Base-by-base conservation (phyloP, 805 yeast genomes). In the Yarrowia sp. region DNA sequence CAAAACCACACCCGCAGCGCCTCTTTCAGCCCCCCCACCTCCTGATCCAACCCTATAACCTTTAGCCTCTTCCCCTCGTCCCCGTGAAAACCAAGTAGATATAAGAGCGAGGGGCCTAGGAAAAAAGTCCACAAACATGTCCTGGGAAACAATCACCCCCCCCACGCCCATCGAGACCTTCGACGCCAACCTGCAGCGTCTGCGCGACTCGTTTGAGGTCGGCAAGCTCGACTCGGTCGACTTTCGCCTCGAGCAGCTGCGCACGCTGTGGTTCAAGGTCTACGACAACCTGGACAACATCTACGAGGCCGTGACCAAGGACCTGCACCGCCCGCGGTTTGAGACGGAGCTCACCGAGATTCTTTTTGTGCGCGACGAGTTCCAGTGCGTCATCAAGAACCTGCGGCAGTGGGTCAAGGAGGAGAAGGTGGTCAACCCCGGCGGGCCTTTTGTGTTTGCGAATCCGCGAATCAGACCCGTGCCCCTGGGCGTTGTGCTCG, bases 311-410 rank as follows among this genome's bases (percentile, higher is more conserved):
- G 73, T 91, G 65, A 65, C 73, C 18, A 70, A 77, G 65, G 98
- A 92, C 69, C 84, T 91, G 72, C 79, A 85, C 71, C 81, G 93
- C 62, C 71, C 88, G 0, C 73, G 75, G 3, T 73, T 77, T 27
- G 97, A 92, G 71, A 80, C 92, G 0, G 74, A 76, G 58, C 68
- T 81, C 33, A 71, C 82, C 49, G 98, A 92, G 71, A 65, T 84
- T 19, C 72, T 74, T 7, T 78, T 80, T 1, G 68, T 78, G 0
- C 70, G 82, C 56, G 75, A 74, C 62, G 96, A 89, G 68, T 71
- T 89, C 53, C 70, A 82, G 27, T 77, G 80, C 66, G 77, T 86
- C 53, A 86, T 90, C 70, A 74, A 80, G 27, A 79, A 80, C 64
- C 75, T 93, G 66, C 79, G 80, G 59, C 73, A 77, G 44, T 86